Evolutionary conservation across 164 flowering plant species (phyloP), one percentile per base, ranked within the genome.

Genomic region (Cinnamomum micranthum): DNA sequence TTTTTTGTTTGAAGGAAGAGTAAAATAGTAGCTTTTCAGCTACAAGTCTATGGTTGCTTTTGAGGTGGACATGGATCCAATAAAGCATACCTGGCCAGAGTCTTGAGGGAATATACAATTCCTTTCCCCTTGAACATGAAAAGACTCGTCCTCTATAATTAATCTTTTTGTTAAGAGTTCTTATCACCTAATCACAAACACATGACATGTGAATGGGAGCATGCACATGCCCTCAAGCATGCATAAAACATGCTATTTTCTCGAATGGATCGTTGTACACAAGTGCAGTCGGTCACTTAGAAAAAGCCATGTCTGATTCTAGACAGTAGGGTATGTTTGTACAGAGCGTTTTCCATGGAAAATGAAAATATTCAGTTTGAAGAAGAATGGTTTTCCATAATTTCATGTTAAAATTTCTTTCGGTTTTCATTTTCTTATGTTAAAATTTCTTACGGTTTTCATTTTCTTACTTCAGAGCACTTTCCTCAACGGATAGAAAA

Each of bases 51-150:
- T 23, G 50, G 59, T 63, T 73, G 82, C 85, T 83, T 82, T 80
- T 50, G 23, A 75, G 59, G 73, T 72, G 79, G 75, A 76, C 80
- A 80, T 81, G 81, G 90, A 89, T 87, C 90, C 90, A 83, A 86
- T 85, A 85, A 86, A 86, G 85, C 82, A 73, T 85, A 89, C 97
- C 95, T 92, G 95, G 70, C 95, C 97, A 73, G 97, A 91, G 88
- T 92, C 94, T 75, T 91, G 92, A 76, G 94, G 92, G 81, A 91
- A 91, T 82, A 85, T 82, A 80, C 88, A 85, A 80, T 84, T 87
- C 82, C 85, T 88, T 74, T 90, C 95, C 58, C 92, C 94, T 80
- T 83, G 91, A 80, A 86, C 89, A 92, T 90, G 74, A 50, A 52
- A 31, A 24, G 17, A 25, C 3, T 15, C 35, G 17, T 27, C 69